Evolutionary conservation across 495 filamentous ascomycete species (phyloP).

Genomic region (Friedmanniomyces simplex): DNA sequence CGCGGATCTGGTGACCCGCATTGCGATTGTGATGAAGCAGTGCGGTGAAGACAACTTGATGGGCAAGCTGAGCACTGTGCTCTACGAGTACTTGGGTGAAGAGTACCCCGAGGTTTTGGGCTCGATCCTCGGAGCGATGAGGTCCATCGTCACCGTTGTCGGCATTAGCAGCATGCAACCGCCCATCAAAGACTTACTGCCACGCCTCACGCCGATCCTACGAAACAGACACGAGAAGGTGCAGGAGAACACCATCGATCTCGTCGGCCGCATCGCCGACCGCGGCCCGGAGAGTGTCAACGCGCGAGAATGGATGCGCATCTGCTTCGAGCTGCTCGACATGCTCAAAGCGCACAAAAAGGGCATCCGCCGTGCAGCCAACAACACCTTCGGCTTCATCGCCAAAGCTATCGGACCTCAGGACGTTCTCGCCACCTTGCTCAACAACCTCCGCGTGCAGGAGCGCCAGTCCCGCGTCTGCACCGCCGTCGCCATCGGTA

Average conservation of each 20-base stretch:
- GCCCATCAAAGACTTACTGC: slow-evolving; percentile 93
- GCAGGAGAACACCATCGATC: slow-evolving; percentile 98
- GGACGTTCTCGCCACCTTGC: slow-evolving; percentile 88
- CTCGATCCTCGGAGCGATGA: slow-evolving; percentile 88
- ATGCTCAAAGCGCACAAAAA: slow-evolving; percentile 99
- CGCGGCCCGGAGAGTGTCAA: slow-evolving; percentile 92
- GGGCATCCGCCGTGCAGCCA: slow-evolving; percentile 94
- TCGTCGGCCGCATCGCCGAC: slow-evolving; percentile 97
- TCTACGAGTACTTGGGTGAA: slow-evolving; percentile 98
- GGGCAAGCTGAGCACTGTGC: slow-evolving; percentile 90
- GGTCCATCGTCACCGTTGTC: slow-evolving; percentile 95
- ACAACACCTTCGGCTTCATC: slow-evolving; percentile 99
- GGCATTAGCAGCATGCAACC: slow-evolving; percentile 98
- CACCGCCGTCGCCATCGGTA: slow-evolving; percentile 96
- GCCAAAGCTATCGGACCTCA: slow-evolving; percentile 98
- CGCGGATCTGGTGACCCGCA: slow-evolving; percentile 90
- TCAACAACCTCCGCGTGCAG: slow-evolving; percentile 94
- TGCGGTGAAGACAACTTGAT: slow-evolving; percentile 92
- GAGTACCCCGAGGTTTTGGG: slow-evolving; percentile 98
- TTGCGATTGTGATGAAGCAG: slow-evolving; percentile 98
- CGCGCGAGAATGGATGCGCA: slow-evolving; percentile 98
- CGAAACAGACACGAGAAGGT: slow-evolving; percentile 99
- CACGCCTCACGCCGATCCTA: slow-evolving; percentile 89
- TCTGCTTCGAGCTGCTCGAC: slow-evolving; percentile 97
- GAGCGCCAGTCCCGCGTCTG: slow-evolving; percentile 97